These are phyloP conservation scores for Dipsacomyces acuminosporus DNA, from an alignment of 371 early-diverging fungal species.

Conservation along the genomic window DNA sequence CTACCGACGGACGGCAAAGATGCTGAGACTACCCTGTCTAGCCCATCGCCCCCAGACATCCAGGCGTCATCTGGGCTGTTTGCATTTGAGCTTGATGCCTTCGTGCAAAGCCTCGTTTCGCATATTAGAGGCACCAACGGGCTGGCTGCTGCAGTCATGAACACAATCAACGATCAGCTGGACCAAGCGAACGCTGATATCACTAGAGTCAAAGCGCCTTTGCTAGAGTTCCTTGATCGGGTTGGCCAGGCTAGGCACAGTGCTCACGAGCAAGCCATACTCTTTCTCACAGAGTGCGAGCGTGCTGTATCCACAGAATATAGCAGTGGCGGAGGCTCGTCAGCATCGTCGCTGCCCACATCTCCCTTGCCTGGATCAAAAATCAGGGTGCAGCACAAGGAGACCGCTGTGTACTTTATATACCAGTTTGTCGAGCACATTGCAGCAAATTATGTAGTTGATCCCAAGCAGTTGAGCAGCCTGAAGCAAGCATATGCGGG, in stretches of 20 bases:
- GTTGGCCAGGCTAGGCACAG: conserved; percentile 18
- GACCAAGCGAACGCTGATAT: conserved; percentile 1
- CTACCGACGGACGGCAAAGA: background rate
- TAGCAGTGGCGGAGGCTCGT: background rate
- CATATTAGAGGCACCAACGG: conserved; percentile 5
- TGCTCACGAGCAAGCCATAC: conserved; percentile 25
- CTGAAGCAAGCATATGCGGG: conserved; percentile 11
- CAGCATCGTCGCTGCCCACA: no score
- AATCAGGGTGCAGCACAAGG: conserved; percentile 11
- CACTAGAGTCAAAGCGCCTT: background rate
- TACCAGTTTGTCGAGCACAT: conserved; percentile 23
- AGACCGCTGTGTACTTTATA: conserved; percentile 20
- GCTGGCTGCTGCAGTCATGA: conserved; percentile 12
- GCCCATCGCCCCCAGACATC: conserved; percentile 4
- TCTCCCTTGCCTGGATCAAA: no score
- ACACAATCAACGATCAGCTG: conserved; percentile 4
- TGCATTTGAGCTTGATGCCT: conserved; percentile 37
- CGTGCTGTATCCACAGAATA: conserved; percentile 11
- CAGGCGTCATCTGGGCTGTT: background rate
- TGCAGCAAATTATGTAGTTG: conserved; percentile 22
- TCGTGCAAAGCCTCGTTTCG: conserved; percentile 25
- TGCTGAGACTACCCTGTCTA: background rate
- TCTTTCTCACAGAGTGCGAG: conserved; percentile 16
- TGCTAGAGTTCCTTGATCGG: conserved; percentile 18
- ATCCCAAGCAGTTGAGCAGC: background rate